Base-by-base conservation (phyloP, 2,329 filamentous ascomycete species). In the Monilinia fructigena region DNA sequence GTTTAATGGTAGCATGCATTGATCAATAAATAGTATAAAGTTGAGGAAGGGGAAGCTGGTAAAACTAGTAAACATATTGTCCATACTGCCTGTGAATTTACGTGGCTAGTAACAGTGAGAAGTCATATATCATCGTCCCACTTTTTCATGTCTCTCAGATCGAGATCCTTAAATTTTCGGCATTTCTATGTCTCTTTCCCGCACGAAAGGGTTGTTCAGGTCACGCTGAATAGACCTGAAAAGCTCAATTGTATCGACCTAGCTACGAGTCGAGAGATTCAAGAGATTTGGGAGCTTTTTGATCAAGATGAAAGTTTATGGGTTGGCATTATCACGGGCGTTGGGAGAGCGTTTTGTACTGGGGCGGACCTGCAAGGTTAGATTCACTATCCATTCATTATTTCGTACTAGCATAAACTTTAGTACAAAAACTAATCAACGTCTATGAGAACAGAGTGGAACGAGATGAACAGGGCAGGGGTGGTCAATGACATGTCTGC, bases 321-420 rank as follows among this genome's bases (percentile, higher is more conserved):
- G 61, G 86, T 85, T 72, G 87, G 85, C 63, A 81, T 90, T 2
- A 74, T 90, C 65, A 89, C 87, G 2, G 87, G 87, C 31, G 77
- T 79, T 0, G 87, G 85, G 0, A 79, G 85, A 38, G 86, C 86
- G 0, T 90, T 90, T 71, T 89, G 86, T 74, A 85, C 86, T 0
- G 87, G 87, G 28, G 86, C 86, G 50, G 87, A 90, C 73, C 80
- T 90, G 47, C 85, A 85, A 75, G 86, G 68, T 70, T 63, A 53
- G 56, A 23, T 48, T 12, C n/a, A 88, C 76, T 87, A 85, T 85
- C 20, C 61, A 50, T 65, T 45, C 23, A 23, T 50, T 38, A 11
- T 63, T 23, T 38, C 28, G 6, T 28, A 42, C 28, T 47, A 20
- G 54, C 54, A n/a, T 28, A 31, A 42, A 14, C 6, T n/a, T 23